Evolutionary conservation across 23 red algal species (phyloP).

Genomic region (Gracilaria caudata): DNA sequence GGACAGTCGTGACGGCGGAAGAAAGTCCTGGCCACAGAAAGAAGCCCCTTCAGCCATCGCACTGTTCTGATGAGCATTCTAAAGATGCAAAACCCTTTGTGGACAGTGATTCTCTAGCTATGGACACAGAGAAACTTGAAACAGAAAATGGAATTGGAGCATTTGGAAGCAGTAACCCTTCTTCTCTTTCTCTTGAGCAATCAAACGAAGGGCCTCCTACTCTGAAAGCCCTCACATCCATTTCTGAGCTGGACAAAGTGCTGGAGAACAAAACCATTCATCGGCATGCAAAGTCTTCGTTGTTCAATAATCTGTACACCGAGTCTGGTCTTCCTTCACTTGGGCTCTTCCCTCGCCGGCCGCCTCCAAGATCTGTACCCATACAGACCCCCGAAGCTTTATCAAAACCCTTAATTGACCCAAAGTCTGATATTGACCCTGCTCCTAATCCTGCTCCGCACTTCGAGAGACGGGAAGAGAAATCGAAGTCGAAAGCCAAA

Average conservation of each 20-base stretch:
- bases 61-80: background rate
- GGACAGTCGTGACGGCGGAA: background rate
- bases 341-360: background rate
- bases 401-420: background rate
- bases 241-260: constrained; percentile 2
- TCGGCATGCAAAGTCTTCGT: background rate
- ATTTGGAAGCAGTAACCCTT: background rate
- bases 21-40: background rate
- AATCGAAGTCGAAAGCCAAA: background rate
- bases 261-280: background rate
- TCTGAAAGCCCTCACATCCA: background rate
- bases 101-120: background rate
- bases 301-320: background rate
- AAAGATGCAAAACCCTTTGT: background rate
- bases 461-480: background rate
- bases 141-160: background rate
- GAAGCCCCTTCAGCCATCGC: background rate
- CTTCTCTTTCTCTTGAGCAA: background rate
- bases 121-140: background rate
- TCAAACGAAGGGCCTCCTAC: background rate
- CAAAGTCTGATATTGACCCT: background rate
- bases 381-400: background rate
- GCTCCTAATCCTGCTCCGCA: background rate
- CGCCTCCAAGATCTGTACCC: background rate
- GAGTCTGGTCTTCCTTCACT: constrained; percentile 9